phyloP scores from a whole-genome alignment of 768 basidiomycete genomes.

The Lentinula guzmanii region DNA sequence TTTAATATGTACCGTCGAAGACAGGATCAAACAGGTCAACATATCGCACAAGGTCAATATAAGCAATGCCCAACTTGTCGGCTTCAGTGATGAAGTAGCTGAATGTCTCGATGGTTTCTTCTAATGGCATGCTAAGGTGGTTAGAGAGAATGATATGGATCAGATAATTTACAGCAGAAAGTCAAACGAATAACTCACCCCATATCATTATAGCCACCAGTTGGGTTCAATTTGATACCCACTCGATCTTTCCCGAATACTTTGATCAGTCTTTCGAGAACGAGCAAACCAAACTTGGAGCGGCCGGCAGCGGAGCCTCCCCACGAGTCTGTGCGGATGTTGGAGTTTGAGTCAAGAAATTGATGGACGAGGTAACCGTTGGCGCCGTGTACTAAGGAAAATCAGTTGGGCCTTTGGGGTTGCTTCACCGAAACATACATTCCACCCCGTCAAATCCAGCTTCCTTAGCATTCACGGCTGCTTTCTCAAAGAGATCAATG shows the following conservation, averaged over 20 bases:
- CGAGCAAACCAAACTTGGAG: conserved; percentile 30
- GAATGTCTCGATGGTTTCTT: conserved; percentile 22
- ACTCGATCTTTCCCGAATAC: conserved; percentile 29
- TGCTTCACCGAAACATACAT: conserved; percentile 9
- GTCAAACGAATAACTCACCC: conserved; percentile 9
- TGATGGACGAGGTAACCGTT: conserved; percentile 31
- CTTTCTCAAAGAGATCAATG: conserved; percentile 22
- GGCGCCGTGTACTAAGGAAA: conserved; percentile 19
- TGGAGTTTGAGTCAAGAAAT: conserved; percentile 27
- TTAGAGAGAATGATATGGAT: too few species aligned
- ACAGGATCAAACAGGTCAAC: conserved; percentile 11
- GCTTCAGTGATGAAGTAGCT: conserved; percentile 19
- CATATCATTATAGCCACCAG: conserved; percentile 28
- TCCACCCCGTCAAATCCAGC: conserved; percentile 34
- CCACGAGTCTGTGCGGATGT: conserved; percentile 36
- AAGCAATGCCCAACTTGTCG: conserved; percentile 17
- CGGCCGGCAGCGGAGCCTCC: conserved; percentile 39
- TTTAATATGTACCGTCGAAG: conserved; percentile 15
- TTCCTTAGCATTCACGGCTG: conserved; percentile 25
- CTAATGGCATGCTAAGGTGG: conserved; percentile 16
- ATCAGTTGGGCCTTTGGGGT: not conserved
- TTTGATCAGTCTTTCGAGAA: conserved; percentile 22
- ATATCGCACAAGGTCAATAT: conserved; percentile 19
- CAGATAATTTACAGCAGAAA: too few species aligned
- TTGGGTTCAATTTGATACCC: conserved; percentile 25